Evolutionary conservation across 768 basidiomycete genomes (phyloP), one percentile per base, ranked within the genome.

Genomic region (Fibroporia radiculosa): DNA sequence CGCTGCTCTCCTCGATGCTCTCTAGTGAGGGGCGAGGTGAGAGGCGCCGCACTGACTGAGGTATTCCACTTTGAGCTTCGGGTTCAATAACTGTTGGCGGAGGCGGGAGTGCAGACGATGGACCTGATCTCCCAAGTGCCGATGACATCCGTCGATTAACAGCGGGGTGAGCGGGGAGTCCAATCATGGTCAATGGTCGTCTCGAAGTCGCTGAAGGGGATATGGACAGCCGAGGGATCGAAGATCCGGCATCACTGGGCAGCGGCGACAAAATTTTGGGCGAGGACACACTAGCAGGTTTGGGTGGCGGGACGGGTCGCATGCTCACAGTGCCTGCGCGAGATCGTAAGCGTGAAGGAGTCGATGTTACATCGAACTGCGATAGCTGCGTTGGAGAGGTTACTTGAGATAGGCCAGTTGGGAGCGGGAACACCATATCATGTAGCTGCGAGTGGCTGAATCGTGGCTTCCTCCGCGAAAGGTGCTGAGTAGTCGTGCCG

Each of bases 121-220:
- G 48, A n/a, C 48, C 42, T 1, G 51, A 40, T 16, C 29, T 42
- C 23, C 34, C 26, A 1, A 38, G 28, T 13, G 35, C 7, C 6
- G 45, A 19, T 3, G 53, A 53, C n/a, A 44, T 28, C 13, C 53
- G 48, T 6, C 56, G 50, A 13, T 38, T 50, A 2, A 46, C 47
- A 10, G 58, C 58, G 6, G 58, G 56, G 26, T 53, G 50, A 0
- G 54, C 35, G 10, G 56, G 59, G 6, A 60, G 47, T 8, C 56
- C 56, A 2, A 44, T 47, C 32, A n/a, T 46, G 38, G 41, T 52
- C 45, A 13, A 47, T 3, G 34, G 52, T 13, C 47, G 24, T 27
- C 22, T 14, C 37, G 51, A 6, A 51, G 35, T 34, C 28, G 20
- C 36, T 38, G 36, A 14, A 3, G 4, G 38, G 16, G 38, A 8